Base-by-base conservation (phyloP, 768 basidiomycete species). In the Mycena amicta region DNA sequence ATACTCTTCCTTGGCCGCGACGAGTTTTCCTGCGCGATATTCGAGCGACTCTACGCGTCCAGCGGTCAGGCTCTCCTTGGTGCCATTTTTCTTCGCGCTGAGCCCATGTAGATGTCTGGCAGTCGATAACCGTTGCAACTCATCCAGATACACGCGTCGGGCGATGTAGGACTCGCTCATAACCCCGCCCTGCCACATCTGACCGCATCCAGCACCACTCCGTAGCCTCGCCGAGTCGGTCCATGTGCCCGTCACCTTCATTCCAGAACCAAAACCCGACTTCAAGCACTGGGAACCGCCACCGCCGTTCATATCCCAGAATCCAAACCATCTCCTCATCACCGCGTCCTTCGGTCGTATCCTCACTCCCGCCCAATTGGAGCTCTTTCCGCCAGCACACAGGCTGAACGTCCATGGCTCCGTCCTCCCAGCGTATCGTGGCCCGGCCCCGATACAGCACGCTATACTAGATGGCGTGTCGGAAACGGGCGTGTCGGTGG, bases 301-400 rank as follows among this genome's bases (percentile, higher is more conserved):
- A 79, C 75, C 77, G 69, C 67, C 84, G 70, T 67, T 74, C 66
- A 55, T 72, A 72, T 8, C 80, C 28, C 49, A 18, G 71, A 71
- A 18, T 72, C 75, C 66, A 3, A 72, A 78, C 13, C 83, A 90
- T 59, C 67, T 95, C 28, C 78, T 97, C 8, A 67, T 98, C 5
- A 94, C 94, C 0, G 92, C 95, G 5, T 96, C 95, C 0, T 96
- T 96, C 62, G 95, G 95, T 0, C 88, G 90, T 46, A 93, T 95
- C 63, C 80, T 98, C 13, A 82, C 92, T 0, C 68, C 76, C 4
- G 66, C 77, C 2, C 75, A 90, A 52, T 82, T 97, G 16, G 68
- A 76, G 15, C 75, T 80, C 39, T 96, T 96, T 66, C 79, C 74
- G 0, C 75, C 77, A 0, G 66, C 71, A 0, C 82, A 84, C 46